phyloP scores from a whole-genome alignment of 768 basidiomycete genomes.

The Russula emetica region DNA sequence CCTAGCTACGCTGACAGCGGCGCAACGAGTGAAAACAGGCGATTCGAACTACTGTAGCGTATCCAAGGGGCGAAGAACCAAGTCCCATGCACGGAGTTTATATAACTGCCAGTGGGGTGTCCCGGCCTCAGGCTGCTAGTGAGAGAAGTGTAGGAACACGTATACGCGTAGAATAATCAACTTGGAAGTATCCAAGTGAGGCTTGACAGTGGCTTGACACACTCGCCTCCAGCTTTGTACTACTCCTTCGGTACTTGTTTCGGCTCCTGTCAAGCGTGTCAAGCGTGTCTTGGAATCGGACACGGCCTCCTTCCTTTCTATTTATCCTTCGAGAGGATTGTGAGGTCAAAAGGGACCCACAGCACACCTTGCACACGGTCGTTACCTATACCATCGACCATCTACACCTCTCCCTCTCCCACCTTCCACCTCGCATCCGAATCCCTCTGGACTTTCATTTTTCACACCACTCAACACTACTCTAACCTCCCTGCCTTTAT shows the following conservation, averaged over 20 bases:
- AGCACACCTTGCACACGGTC: neutral
- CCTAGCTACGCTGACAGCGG: neutral
- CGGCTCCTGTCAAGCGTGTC: no score
- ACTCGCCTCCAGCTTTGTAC: no score
- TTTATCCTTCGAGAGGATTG: neutral
- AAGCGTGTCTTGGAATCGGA: neutral
- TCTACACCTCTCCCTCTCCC: conserved; percentile 11
- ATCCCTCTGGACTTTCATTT: conserved; percentile 24
- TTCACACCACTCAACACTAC: conserved; percentile 12
- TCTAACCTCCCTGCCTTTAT: conserved; percentile 49
- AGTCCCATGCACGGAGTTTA: neutral
- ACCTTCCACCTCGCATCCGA: conserved; percentile 27
- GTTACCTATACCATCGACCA: conserved; percentile 26
- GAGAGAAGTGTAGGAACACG: no score
- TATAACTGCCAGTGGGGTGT: neutral
- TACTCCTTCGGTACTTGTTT: neutral
- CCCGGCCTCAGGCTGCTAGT: no score
- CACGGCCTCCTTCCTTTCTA: neutral
- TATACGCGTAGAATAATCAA: no score
- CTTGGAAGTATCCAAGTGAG: no score
- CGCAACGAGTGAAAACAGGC: neutral
- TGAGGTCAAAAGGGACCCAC: neutral
- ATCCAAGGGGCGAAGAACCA: neutral
- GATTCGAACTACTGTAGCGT: neutral
- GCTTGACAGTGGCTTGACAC: no score